Base-by-base conservation (phyloP, 176 grass and related monocot genomes). In the Guadua angustifolia region DNA sequence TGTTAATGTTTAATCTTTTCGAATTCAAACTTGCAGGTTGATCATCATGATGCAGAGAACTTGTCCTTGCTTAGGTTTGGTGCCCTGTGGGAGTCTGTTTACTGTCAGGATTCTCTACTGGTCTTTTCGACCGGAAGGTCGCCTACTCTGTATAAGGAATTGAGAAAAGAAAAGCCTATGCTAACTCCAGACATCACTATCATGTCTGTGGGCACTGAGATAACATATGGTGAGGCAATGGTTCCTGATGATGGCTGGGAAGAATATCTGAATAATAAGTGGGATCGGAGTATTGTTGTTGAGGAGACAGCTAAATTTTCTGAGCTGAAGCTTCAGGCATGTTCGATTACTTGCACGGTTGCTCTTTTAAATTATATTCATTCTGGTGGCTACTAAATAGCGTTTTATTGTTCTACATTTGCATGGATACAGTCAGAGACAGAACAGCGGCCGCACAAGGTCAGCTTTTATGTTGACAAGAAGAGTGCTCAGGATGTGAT, bases 131-230 rank as follows among this genome's bases (percentile, higher is more conserved):
- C 91, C 3, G 91, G 94, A 50, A 85, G 94, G 55, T 97, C 94
- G 0, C 91, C 94, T 16, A 94, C 87, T 2, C 87, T 97, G 44
- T 97, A 97, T 61, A 90, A 97, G 57, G 80, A 97, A 59, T 74
- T 97, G 70, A 97, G 94, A 83, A 94, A 92, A 55, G 94, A 97
- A 82, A 97, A 97, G 22, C 94, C 94, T 43, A 83, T 97, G 81
- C 62, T 97, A 22, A 94, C 89, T 14, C 94, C 94, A 16, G 94
- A 97, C 59, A 97, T 97, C 66, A 94, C 94, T 39, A 97, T 97
- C 79, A 92, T 94, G 91, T 97, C 94, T 60, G 94, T 97, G 14
- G 94, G 94, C 11, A 97, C 94, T 19, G 94, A 97, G 79, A 97
- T 97, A 84, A 94, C 91, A 19, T 97, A 94, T 61, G 94, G 91